phyloP scores from a whole-genome alignment of 2,329 filamentous ascomycete species.

The Orbilia quercus region DNA sequence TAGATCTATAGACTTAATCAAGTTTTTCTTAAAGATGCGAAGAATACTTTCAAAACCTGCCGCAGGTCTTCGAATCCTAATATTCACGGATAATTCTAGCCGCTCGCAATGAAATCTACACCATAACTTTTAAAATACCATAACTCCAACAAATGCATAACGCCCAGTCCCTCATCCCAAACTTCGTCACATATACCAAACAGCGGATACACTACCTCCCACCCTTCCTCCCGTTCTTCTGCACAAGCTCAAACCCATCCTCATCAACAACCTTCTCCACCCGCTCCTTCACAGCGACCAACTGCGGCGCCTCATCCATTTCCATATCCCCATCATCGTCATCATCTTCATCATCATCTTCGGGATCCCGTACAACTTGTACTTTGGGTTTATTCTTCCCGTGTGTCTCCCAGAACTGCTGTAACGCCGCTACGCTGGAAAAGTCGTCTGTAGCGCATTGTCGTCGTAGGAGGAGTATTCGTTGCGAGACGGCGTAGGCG shows the following conservation, averaged over 20 bases:
- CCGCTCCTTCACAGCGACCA: conserved; percentile 73
- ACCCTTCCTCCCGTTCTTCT: conserved; percentile 56
- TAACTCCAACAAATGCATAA: conserved; percentile 20
- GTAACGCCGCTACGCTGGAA: conserved; percentile 70
- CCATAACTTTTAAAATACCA: neutral
- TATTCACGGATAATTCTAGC: no score
- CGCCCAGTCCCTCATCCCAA: no score
- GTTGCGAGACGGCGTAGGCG: conserved; percentile 76
- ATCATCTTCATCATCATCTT: conserved; percentile 69
- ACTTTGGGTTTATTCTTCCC: conserved; percentile 64
- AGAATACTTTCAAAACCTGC: no score
- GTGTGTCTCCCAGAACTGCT: conserved; percentile 71
- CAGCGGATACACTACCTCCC: conserved; percentile 11
- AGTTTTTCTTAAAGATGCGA: no score
- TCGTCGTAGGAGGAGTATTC: conserved; percentile 75
- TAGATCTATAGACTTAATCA: no score
- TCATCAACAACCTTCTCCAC: conserved; percentile 78
- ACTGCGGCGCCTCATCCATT: conserved; percentile 75
- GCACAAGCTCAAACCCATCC: conserved; percentile 72
- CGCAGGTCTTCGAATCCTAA: no score
- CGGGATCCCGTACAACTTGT: conserved; percentile 70
- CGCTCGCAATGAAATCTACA: neutral
- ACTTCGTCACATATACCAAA: no score
- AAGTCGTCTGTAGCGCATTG: conserved; percentile 69
- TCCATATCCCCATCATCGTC: conserved; percentile 68